Conservation (phyloP, 306 rosid species). For the Echinosophora koreensis region DNA sequence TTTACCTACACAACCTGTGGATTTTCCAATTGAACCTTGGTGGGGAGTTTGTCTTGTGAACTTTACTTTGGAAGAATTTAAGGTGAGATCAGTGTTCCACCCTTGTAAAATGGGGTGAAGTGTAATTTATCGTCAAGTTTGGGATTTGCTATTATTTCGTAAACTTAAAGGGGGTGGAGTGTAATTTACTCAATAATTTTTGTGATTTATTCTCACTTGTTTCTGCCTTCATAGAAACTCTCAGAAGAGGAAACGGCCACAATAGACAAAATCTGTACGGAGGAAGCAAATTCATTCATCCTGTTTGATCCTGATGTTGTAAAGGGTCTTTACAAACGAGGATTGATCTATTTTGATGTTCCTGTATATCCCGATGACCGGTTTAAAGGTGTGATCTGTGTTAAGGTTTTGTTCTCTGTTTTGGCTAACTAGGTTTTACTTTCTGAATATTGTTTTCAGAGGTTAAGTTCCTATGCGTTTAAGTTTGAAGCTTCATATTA, state of each 20-base stretch:
- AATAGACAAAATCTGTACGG: constrained; percentile 95
- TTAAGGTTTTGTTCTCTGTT: constrained; percentile 28
- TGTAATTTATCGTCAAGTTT: too few relatives aligned
- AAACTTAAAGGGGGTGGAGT: too few relatives aligned
- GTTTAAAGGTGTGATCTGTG: constrained; percentile 73
- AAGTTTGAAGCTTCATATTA: too few relatives aligned
- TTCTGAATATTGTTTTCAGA: constrained; percentile 12
- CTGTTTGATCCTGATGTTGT: constrained; percentile 81
- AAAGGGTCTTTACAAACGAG: constrained; percentile 82
- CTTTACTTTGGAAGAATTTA: constrained; percentile 98
- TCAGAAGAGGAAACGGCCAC: constrained; percentile 96
- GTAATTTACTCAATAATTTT: background rate
- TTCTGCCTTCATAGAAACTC: constrained; percentile 71
- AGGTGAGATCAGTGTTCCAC: constrained; percentile 66
- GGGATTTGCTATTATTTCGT: too few relatives aligned
- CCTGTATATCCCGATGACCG: constrained; percentile 95
- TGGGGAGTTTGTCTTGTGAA: constrained; percentile 99
- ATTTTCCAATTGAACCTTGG: constrained; percentile 95
- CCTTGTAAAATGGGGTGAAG: background rate
- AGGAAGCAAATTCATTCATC: constrained; percentile 88
- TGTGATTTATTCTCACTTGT: constrained; percentile 39
- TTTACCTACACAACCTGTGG: constrained; percentile 91
- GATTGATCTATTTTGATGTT: constrained; percentile 92
- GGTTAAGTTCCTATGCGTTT: background rate
- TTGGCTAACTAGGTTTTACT: constrained; percentile 24